Percentiles rank a stretch among this genome's conserved stretches.
phyloP scores from a whole-genome alignment of 768 basidiomycete species.

The Cytidiella melzeri region DNA sequence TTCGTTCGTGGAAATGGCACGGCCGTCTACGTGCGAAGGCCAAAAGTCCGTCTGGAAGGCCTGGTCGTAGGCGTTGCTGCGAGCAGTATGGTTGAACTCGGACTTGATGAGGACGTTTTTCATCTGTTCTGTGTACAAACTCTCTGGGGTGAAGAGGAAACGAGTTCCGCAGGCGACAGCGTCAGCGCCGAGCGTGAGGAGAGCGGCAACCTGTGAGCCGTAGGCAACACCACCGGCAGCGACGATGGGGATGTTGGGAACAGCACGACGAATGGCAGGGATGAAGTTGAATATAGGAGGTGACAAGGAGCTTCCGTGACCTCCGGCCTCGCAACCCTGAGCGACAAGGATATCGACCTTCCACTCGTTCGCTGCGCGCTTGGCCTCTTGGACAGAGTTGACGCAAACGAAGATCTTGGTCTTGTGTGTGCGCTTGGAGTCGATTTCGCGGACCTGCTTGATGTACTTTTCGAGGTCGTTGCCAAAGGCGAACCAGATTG shows the following conservation, averaged over 20 bases:
- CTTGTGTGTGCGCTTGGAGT: constrained; percentile 32
- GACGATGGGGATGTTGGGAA: constrained; percentile 43
- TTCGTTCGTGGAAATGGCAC: constrained; percentile 45
- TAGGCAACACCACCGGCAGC: constrained; percentile 71
- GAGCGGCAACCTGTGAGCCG: constrained; percentile 58
- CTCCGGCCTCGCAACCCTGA: constrained; percentile 84
- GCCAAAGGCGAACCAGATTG: constrained; percentile 77
- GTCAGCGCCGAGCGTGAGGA: constrained; percentile 61
- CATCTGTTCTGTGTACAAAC: constrained; percentile 31
- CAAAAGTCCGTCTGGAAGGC: constrained; percentile 28
- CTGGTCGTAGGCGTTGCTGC: constrained; percentile 31
- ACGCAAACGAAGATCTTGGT: constrained; percentile 63
- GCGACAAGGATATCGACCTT: constrained; percentile 69
- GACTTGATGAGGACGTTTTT: constrained; percentile 30
- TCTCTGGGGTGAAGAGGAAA: constrained; percentile 64
- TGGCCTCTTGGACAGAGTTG: constrained; percentile 52
- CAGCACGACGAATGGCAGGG: constrained; percentile 42
- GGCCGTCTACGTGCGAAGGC: constrained; percentile 34
- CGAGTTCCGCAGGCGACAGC: constrained; percentile 74
- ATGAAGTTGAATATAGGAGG: constrained; percentile 59
- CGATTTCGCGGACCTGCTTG: constrained; percentile 46
- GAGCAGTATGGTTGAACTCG: constrained; percentile 21
- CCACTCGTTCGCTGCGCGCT: constrained; percentile 54
- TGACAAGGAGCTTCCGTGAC: constrained; percentile 59
- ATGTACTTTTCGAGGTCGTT: constrained; percentile 55